These are phyloP conservation scores for Yamadazyma takamatsuzukensis DNA, from an alignment of 805 yeast genomes.

Conservation along the genomic window DNA sequence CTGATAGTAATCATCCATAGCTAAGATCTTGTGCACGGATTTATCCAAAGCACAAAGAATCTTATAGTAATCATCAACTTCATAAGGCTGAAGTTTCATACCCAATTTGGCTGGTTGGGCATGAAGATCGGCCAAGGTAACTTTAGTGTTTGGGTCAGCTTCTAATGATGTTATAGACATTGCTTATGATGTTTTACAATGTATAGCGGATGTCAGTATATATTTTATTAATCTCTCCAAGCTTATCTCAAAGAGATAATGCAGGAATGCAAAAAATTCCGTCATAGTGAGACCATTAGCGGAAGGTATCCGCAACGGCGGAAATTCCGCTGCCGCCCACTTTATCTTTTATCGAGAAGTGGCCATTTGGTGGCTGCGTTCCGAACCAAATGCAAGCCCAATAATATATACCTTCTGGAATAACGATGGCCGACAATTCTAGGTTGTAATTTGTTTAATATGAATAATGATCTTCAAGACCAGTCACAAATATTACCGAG, in stretches of 20 bases:
- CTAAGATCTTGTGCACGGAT: constrained; percentile 10
- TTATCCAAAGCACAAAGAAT: constrained; percentile 13
- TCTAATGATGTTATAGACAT: constrained; percentile 13
- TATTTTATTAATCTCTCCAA: no score
- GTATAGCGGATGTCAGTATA: not conserved
- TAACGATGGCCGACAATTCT: no score
- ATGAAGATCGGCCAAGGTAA: constrained; percentile 11
- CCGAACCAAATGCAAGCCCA: no score
- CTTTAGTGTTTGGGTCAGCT: constrained; percentile 8
- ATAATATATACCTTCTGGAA: no score
- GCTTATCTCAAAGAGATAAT: no score
- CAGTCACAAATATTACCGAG: constrained; percentile 9
- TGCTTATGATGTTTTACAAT: not conserved
- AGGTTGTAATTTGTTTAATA: no score
- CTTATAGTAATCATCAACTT: constrained; percentile 11
- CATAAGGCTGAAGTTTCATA: constrained; percentile 5
- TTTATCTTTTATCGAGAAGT: no score
- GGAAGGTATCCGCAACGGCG: not conserved
- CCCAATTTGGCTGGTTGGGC: constrained; percentile 13
- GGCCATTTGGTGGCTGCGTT: no score
- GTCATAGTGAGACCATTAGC: no score
- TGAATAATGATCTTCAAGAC: constrained; percentile 5
- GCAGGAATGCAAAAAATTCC: no score
- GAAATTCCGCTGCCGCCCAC: no score
- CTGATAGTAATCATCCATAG: constrained; percentile 10